Conservation (phyloP, 2,329 filamentous ascomycete species). For the Aspergillus luchuensis region DNA sequence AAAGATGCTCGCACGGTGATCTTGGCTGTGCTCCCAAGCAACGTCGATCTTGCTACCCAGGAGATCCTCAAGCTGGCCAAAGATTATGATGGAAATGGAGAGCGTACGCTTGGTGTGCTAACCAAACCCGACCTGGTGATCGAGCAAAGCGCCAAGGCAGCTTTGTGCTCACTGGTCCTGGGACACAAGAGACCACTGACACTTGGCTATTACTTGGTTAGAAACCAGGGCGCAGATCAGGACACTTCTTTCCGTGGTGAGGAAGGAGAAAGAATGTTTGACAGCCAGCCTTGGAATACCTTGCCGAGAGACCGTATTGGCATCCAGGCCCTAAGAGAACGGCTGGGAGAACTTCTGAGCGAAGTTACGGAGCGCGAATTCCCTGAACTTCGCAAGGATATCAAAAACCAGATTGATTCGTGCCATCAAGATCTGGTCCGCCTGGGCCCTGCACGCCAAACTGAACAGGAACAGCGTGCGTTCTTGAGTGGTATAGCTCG, state of each 20-base stretch:
- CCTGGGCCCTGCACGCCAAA: not conserved
- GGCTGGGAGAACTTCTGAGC: not conserved
- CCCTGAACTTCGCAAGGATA: not conserved
- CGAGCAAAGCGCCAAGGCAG: conserved; percentile 23
- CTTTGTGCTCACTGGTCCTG: not conserved
- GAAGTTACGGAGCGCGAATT: not conserved
- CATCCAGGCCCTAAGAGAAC: not conserved
- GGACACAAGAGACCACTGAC: not conserved
- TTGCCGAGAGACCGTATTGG: not conserved
- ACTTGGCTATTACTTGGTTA: not conserved
- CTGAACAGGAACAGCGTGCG: not conserved
- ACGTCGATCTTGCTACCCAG: conserved; percentile 50
- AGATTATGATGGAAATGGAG: conserved; percentile 38
- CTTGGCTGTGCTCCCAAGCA: conserved; percentile 47
- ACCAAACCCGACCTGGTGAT: conserved; percentile 62
- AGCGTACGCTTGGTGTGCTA: conserved; percentile 50
- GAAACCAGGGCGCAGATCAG: conserved; percentile 1
- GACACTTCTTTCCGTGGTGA: not conserved
- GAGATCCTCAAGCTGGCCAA: conserved; percentile 48
- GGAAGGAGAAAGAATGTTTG: not conserved
- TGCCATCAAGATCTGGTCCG: not conserved
- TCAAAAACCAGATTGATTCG: not conserved
- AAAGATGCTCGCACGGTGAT: conserved; percentile 44
- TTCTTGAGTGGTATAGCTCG: not conserved
- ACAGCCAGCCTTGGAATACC: not conserved